Percentiles rank a stretch among this genome's conserved stretches.
These are phyloP conservation scores for Imleria badia DNA, from an alignment of 768 basidiomycete species.

Conservation along the genomic window DNA sequence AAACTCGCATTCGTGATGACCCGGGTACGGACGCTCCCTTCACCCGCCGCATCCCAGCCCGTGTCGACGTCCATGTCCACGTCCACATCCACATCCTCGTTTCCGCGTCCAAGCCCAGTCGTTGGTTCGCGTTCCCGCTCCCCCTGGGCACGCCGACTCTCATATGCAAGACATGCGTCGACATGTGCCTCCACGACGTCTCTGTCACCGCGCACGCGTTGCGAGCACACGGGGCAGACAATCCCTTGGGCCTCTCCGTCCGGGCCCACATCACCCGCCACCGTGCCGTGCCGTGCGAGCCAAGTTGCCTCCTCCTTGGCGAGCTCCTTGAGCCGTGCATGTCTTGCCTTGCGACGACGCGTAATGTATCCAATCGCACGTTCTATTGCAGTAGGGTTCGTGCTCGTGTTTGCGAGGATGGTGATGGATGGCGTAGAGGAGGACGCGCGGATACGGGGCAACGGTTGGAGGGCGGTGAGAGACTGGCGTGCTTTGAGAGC, in stretches of 20 bases:
- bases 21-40: slow-evolving; percentile 42
- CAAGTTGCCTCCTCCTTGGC: slow-evolving; percentile 55
- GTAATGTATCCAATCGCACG: slow-evolving; percentile 65
- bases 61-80: slow-evolving; percentile 34
- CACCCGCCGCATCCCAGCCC: slow-evolving; percentile 38
- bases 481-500: slow-evolving; percentile 44
- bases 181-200: slow-evolving; percentile 80
- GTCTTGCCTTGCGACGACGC: slow-evolving; percentile 66
- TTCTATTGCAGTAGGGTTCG: slow-evolving; percentile 35
- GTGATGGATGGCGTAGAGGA: slow-evolving; percentile 14
- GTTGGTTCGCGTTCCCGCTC: slow-evolving; percentile 27
- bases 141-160: slow-evolving; percentile 39
- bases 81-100: slow-evolving; percentile 31
- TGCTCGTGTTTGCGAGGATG: slow-evolving; percentile 20
- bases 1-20: slow-evolving; percentile 37
- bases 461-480: slow-evolving; percentile 29
- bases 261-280: slow-evolving; percentile 35
- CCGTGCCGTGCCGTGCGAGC: slow-evolving; percentile 14
- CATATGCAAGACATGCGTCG: slow-evolving; percentile 72
- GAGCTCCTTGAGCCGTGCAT: slow-evolving; percentile 66
- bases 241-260: slow-evolving; percentile 41
- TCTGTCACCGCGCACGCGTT: slow-evolving; percentile 57
- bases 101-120: slow-evolving; percentile 32
- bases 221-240: slow-evolving; percentile 70
- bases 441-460: slow-evolving; percentile 26